Base-by-base conservation (phyloP, 1,284 basidiomycete genomes). In the Filobasidium uniguttulatum region DNA sequence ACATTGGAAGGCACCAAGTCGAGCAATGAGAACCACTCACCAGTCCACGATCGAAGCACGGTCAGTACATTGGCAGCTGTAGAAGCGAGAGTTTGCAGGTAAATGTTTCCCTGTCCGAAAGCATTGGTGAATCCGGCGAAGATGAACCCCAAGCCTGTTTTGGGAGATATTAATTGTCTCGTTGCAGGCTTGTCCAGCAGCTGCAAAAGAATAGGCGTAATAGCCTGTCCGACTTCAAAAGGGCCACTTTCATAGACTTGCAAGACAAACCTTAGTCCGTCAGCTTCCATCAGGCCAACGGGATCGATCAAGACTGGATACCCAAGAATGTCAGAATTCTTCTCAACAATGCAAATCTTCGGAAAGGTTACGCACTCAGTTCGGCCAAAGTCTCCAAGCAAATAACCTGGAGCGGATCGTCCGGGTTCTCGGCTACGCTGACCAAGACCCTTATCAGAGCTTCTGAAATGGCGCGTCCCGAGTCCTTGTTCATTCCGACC, bases 1-100 rank as follows among this genome's bases (percentile, higher is more conserved):
- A n/a, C n/a, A n/a, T n/a, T n/a, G n/a, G n/a, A 36, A 26, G 20
- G 9, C 22, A 10, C 41, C 19, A 4, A 19, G 48, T 62, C 25
- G 60, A 49, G n/a, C 41, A 44, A 55, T 30, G 37, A 29, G 17
- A 17, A 26, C 4, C n/a, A 70, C 82, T 49, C 60, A 89, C 91
- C 93, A 55, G 85, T 83, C 91, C 93, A 99, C 9, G 85, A 89
- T 41, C 85, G 78, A 44, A 99, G 68, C 73, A 96, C 82, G 31
- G 83, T 75, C 35, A 82, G 79, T 35, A 94, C 81, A 44, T 93
- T 80, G 58, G 78, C 81, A 3, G 83, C 75, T 57, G 82, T 84
- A 19, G 79, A 76, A 59, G 79, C 77, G 70, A 97, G 82, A 41
- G 80, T 77, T 37, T 88, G 85, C 5, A 77, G 75, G 60, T 89